phyloP scores from a whole-genome alignment of 352 stramenopile species.

The Phytophthora macrochlamydospora region DNA sequence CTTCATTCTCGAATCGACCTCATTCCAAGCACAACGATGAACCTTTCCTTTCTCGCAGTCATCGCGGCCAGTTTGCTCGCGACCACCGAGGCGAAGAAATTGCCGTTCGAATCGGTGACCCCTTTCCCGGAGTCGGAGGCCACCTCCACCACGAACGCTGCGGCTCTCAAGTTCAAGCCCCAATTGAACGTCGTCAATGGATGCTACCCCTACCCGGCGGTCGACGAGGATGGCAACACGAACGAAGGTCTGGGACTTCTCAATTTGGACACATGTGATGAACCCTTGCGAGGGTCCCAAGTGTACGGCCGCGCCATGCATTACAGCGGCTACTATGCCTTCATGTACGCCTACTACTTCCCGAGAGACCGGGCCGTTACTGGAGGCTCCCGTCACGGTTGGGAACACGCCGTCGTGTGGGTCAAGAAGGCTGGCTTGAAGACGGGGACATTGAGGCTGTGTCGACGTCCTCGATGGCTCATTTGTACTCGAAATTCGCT shows the following conservation, averaged over 20 bases:
- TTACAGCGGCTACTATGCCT: slow-evolving; percentile 20
- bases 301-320: slow-evolving; percentile 15
- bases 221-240: slow-evolving; percentile 17
- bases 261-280: slow-evolving; percentile 10
- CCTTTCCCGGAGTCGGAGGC: slow-evolving; percentile 13
- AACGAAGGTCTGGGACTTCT: slow-evolving; percentile 15
- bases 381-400: slow-evolving; percentile 14
- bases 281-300: slow-evolving; percentile 15
- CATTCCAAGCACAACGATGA: neutral
- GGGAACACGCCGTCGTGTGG: slow-evolving; percentile 21
- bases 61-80: slow-evolving; percentile 1
- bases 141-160: neutral
- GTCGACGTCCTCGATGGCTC: neutral
- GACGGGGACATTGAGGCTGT: slow-evolving; percentile 7
- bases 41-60: neutral
- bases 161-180: slow-evolving; percentile 22
- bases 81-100: slow-evolving; percentile 3
- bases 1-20: slow-evolving; percentile 4
- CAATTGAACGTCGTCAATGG: slow-evolving; percentile 23
- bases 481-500: slow-evolving; percentile 18
- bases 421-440: neutral
- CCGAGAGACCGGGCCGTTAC: slow-evolving; percentile 16
- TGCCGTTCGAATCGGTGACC: slow-evolving; percentile 17
- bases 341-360: slow-evolving; percentile 31
- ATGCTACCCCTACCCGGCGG: slow-evolving; percentile 19